phyloP scores from a whole-genome alignment of 805 yeast genomes.

The Geotrichum ghanense region DNA sequence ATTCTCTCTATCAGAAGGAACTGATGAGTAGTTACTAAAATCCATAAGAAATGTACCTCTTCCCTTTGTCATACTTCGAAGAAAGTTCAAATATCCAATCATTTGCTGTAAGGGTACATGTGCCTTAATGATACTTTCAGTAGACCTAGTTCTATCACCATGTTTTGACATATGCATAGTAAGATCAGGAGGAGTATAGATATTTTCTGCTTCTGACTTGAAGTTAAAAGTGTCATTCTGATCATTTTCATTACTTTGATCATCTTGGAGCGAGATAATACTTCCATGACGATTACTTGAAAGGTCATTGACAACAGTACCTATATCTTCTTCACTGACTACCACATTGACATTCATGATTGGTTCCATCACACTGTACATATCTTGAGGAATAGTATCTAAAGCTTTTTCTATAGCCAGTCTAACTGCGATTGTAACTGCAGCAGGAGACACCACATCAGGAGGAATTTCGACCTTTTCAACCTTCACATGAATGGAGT shows the following conservation, averaged over 20 bases:
- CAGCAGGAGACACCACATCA: conserved; percentile 31
- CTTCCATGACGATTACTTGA: conserved; percentile 67
- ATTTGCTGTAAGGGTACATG: conserved; percentile 78
- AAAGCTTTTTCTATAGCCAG: conserved; percentile 33
- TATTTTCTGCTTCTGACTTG: conserved; percentile 35
- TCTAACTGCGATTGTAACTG: conserved; percentile 37
- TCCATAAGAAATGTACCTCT: conserved; percentile 76
- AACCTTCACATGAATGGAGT: conserved; percentile 48
- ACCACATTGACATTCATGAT: conserved; percentile 65
- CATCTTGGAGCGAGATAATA: conserved; percentile 64
- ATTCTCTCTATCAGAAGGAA: conserved; percentile 38
- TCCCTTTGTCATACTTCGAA: conserved; percentile 83
- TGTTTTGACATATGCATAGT: conserved; percentile 25
- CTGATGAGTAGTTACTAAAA: conserved; percentile 60
- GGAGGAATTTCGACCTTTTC: conserved; percentile 41
- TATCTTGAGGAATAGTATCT: conserved; percentile 11
- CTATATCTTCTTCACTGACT: conserved; percentile 62
- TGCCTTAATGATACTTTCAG: conserved; percentile 44
- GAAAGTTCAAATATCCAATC: conserved; percentile 73
- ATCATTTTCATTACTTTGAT: conserved; percentile 29
- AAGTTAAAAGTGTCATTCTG: conserved; percentile 15
- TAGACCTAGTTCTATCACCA: conserved; percentile 31
- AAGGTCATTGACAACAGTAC: conserved; percentile 75
- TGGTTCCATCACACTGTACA: conserved; percentile 68
- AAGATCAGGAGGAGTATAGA: conserved; percentile 68